Percentiles rank a stretch among this genome's conserved stretches.
Conservation (phyloP, 805 yeast species). For the Tetrapisispora taiwanensis region DNA sequence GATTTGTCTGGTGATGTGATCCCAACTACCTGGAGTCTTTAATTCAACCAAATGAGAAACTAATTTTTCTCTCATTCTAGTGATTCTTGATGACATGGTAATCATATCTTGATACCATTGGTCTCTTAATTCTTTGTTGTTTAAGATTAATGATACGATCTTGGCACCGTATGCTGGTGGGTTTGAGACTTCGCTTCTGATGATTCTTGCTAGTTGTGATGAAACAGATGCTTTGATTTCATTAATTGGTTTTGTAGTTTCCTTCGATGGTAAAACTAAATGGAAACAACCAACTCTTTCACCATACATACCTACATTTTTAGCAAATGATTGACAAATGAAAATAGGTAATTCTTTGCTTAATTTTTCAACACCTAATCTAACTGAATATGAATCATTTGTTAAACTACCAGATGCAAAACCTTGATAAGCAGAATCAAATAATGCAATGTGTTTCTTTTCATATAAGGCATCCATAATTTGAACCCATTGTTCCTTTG, state of each 20-base stretch:
- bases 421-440: constrained; percentile 96
- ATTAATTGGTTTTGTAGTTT: constrained; percentile 24
- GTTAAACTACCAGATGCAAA: constrained; percentile 84
- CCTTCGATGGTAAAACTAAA: constrained; percentile 42
- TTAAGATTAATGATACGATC: constrained; percentile 67
- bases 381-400: constrained; percentile 72
- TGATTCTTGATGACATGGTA: constrained; percentile 81
- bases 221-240: constrained; percentile 45
- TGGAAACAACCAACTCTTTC: constrained; percentile 95
- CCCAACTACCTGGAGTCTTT: constrained; percentile 85
- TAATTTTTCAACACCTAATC: constrained; percentile 42
- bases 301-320: constrained; percentile 94
- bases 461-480: constrained; percentile 53
- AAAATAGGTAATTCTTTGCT: constrained; percentile 47
- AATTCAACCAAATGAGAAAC: constrained; percentile 50
- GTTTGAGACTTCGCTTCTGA: constrained; percentile 79
- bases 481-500: constrained; percentile 65
- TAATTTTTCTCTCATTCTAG: constrained; percentile 62
- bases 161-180: constrained; percentile 97
- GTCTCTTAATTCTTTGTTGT: constrained; percentile 49
- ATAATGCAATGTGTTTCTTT: constrained; percentile 65
- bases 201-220: constrained; percentile 67
- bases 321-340: constrained; percentile 92
- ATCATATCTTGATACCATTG: constrained; percentile 82
- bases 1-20: constrained; percentile 77